Conservation (phyloP, 2,329 filamentous ascomycete species). For the Diaporthe vaccinii region DNA sequence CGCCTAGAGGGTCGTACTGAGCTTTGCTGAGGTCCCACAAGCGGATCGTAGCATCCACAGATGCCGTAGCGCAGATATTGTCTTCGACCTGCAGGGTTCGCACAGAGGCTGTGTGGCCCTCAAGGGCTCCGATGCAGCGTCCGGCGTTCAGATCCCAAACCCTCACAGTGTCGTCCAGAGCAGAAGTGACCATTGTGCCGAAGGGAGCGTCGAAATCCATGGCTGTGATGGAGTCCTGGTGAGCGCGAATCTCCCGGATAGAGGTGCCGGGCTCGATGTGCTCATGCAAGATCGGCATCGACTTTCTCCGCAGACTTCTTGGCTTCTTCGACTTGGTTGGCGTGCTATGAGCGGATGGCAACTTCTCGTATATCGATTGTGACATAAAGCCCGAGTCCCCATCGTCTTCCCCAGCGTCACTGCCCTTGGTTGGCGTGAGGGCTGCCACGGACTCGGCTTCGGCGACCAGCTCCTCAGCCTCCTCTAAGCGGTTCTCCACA, state of each 20-base stretch:
- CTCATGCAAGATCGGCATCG: constrained; percentile 95
- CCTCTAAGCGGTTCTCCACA: constrained; percentile 72
- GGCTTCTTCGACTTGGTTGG: constrained; percentile 64
- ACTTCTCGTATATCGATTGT: constrained; percentile 95
- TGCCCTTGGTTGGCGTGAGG: constrained; percentile 63
- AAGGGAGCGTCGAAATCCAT: constrained; percentile 98
- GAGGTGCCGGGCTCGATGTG: constrained; percentile 91
- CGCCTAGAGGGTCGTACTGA: constrained; percentile 81
- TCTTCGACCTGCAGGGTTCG: constrained; percentile 94
- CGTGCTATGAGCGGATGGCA: constrained; percentile 71
- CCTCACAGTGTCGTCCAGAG: constrained; percentile 91
- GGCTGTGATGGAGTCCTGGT: constrained; percentile 88
- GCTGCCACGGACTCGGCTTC: constrained; percentile 70
- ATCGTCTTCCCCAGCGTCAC: constrained; percentile 62
- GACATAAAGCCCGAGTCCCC: constrained; percentile 84
- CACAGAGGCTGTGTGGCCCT: constrained; percentile 95
- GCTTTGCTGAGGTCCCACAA: constrained; percentile 95
- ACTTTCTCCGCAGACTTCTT: constrained; percentile 77
- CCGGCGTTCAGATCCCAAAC: constrained; percentile 98
- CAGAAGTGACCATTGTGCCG: constrained; percentile 92
- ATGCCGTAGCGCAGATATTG: constrained; percentile 94
- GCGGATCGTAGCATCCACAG: constrained; percentile 92
- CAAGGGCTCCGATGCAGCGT: constrained; percentile 89
- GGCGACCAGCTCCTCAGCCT: constrained; percentile 70
- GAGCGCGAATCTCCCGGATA: constrained; percentile 90